Evolutionary conservation across 352 stramenopile genomes (phyloP).

Genomic region (Pythium biforme): DNA sequence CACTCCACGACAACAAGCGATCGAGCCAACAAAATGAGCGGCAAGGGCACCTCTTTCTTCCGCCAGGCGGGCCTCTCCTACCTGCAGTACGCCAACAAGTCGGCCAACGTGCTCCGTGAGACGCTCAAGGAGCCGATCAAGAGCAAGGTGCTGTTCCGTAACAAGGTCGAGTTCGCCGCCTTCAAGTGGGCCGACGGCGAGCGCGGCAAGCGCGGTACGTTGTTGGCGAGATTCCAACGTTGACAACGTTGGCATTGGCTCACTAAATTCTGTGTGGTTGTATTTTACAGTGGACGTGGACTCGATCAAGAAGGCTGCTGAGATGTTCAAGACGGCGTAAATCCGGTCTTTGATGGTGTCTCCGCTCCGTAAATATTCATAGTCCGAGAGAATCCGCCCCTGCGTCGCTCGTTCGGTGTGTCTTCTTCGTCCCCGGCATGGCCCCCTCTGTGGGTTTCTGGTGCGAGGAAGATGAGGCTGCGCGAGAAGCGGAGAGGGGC

Average conservation of each 20-base stretch:
- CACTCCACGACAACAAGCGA: constrained; percentile 6
- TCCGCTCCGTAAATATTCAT: constrained; percentile 27
- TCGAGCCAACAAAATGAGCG: constrained; percentile 46
- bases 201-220: constrained; percentile 69
- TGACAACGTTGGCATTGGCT: background rate
- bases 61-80: constrained; percentile 85
- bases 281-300: constrained; percentile 53
- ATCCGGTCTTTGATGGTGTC: constrained; percentile 7
- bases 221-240: background rate
- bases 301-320: constrained; percentile 82
- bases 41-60: constrained; percentile 84
- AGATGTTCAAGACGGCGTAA: constrained; percentile 79
- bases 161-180: constrained; percentile 77
- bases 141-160: constrained; percentile 71
- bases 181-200: constrained; percentile 87
- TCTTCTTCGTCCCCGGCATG: background rate
- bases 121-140: constrained; percentile 87
- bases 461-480: no score
- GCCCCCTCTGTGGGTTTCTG: no score
- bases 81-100: constrained; percentile 89
- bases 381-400: constrained; percentile 14
- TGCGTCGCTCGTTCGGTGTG: background rate
- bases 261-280: constrained; percentile 13
- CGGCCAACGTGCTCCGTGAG: constrained; percentile 64
- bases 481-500: background rate